These are phyloP conservation scores for Cyberlindnera americana DNA, from an alignment of 805 yeast species.

Conservation along the genomic window DNA sequence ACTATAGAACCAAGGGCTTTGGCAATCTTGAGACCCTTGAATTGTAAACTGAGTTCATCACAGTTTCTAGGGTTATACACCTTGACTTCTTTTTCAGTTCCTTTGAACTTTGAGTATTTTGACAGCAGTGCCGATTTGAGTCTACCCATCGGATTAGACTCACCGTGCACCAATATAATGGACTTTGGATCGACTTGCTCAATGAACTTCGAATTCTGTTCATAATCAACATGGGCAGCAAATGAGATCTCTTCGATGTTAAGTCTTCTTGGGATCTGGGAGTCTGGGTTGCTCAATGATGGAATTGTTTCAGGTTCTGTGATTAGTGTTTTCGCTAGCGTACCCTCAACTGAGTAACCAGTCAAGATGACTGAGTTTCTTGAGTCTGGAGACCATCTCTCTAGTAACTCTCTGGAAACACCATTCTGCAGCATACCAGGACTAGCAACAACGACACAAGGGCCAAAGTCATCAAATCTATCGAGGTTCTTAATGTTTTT, in stretches of 20 bases:
- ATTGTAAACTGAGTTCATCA: slow-evolving; percentile 68
- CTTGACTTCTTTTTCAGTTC: slow-evolving; percentile 84
- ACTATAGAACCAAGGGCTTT: slow-evolving; percentile 64
- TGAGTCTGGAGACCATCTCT: slow-evolving; percentile 97
- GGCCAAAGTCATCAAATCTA: slow-evolving; percentile 86
- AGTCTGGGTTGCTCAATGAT: slow-evolving; percentile 74
- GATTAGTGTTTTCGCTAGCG: slow-evolving; percentile 87
- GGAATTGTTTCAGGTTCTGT: slow-evolving; percentile 92
- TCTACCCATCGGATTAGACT: slow-evolving; percentile 97
- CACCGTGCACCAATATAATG: slow-evolving; percentile 94
- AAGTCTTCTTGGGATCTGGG: slow-evolving; percentile 80
- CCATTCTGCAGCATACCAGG: slow-evolving; percentile 99
- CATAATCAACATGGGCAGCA: slow-evolving; percentile 99
- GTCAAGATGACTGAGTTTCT: slow-evolving; percentile 84
- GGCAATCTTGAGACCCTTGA: slow-evolving; percentile 82
- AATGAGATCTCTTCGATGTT: slow-evolving; percentile 91
- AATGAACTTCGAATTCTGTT: slow-evolving; percentile 87
- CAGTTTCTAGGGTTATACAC: slow-evolving; percentile 93
- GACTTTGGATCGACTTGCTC: slow-evolving; percentile 81
- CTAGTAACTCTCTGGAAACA: slow-evolving; percentile 83
- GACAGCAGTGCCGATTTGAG: slow-evolving; percentile 87
- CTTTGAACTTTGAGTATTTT: slow-evolving; percentile 75
- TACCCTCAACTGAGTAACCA: slow-evolving; percentile 98
- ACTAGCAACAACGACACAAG: slow-evolving; percentile 93
- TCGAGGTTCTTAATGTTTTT: slow-evolving; percentile 77